phyloP scores from a whole-genome alignment of 1,284 basidiomycete species.

The Sporisorium iseilematis-ciliati region DNA sequence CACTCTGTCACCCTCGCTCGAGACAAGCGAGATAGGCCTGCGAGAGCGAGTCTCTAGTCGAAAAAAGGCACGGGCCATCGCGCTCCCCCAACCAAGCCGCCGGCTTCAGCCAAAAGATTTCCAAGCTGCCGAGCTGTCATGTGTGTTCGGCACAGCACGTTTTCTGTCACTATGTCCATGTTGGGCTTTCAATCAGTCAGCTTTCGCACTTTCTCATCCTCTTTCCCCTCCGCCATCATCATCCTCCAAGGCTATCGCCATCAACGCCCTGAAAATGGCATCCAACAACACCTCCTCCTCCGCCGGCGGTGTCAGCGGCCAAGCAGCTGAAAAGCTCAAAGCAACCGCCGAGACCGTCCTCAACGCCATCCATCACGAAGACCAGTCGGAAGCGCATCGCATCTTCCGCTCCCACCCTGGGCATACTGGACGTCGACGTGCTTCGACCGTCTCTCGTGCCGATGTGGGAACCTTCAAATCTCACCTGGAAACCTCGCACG shows the following conservation, averaged over 20 bases:
- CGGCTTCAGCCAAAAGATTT: not conserved
- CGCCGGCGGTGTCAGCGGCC: conserved; percentile 1
- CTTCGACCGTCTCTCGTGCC: conserved; percentile 21
- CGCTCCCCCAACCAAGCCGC: not conserved
- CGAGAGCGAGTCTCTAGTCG: not conserved
- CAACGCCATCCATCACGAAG: conserved; percentile 45
- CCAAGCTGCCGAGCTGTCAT: conserved; percentile 8
- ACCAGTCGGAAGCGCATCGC: conserved; percentile 59
- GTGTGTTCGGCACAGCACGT: not conserved
- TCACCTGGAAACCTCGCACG: not conserved
- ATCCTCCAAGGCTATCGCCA: too few relatives aligned
- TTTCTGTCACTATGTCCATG: not conserved
- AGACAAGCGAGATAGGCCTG: not conserved
- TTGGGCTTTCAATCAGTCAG: not conserved
- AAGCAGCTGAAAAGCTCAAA: conserved; percentile 33
- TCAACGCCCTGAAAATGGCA: conserved; percentile 16
- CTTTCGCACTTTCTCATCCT: not conserved
- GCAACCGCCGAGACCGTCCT: conserved; percentile 27
- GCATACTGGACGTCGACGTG: conserved; percentile 32
- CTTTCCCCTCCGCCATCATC: too few relatives aligned
- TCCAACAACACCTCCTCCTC: conserved; percentile 11
- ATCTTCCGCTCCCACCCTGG: conserved; percentile 60
- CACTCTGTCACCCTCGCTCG: too few relatives aligned
- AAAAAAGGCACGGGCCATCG: conserved; percentile 1
- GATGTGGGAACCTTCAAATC: conserved; percentile 10